Base-by-base conservation (phyloP, 371 early-diverging fungal genomes). In the Gilbertella persicaria region DNA sequence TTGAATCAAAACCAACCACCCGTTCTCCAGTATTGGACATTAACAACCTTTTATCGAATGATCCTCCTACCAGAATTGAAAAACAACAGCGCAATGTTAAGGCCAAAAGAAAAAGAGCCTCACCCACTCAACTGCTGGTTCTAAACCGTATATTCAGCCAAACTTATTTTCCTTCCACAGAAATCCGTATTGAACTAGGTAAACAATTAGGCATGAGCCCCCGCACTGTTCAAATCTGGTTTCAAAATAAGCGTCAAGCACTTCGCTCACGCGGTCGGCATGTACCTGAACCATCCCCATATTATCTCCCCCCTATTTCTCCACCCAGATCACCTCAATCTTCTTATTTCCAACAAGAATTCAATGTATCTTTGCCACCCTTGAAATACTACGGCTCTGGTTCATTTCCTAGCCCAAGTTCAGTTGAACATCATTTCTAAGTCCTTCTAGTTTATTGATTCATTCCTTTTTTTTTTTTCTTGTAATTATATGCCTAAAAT, bases 151-250 rank as follows among this genome's bases (percentile, higher is more conserved):
- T 88, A 13, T 53, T 82, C 30, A 78, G 72, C 33, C 77, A 77
- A 29, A 76, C 83, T 9, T 72, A 75, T 39, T 91, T 61, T 47
- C 86, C 75, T 60, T 86, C 71, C 9, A 89, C 89, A 6, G 90
- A 89, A 48, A 72, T 91, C 54, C 87, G 99, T 40, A 83, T 85
- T 55, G 82, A 85, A 39, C 80, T 99, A 12, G 93, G 92, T 13
- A 83, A 83, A 50, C 86, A 93, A 55, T 80, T 95, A 17, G 85
- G 88, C 33, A 97, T 97, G 96, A 93, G 73, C 44, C 66, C 67
- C 68, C 46, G 80, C 70, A 83, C 89, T 13, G 91, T 96, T 0
- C 94, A 97, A 62, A 91, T 95, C 25, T 95, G 97, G 97, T 97
- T 97, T 71, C 97, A 97, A 69, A 97, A 97, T 72, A 86, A 91